Base-by-base conservation (phyloP, 805 yeast genomes). In the Candida rishiriensis region DNA sequence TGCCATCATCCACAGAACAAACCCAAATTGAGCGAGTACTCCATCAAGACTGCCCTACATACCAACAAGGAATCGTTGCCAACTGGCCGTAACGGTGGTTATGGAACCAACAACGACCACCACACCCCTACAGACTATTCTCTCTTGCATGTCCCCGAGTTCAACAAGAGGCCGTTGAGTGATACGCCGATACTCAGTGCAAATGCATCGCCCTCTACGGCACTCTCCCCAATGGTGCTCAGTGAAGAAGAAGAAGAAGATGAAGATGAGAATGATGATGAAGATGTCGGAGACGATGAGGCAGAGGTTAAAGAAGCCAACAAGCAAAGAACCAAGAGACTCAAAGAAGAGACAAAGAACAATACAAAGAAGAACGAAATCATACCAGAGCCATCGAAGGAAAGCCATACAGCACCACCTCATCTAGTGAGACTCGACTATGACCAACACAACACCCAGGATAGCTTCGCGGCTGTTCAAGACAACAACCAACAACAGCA, bases 101-200 rank as follows among this genome's bases (percentile, higher is more conserved):
- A 35, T 30, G 33, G 14, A 12, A n/a, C 30, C 6, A 10, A 9
- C 9, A 12, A 9, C 14, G 6, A 30, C 14, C 5, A 30, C 7
- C 10, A 8, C 15, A 16, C 28, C 50, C 13, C 49, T 51, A 8
- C 39, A n/a, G 12, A 18, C 11, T 29, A 10, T 34, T 14, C 28
- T 10, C n/a, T 29, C 9, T 15, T 39, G 16, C 29, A 32, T 2
- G 60, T 73, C 36, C 85, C 86, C 0, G 79, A 69, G 44, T 85
- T 85, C 64, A 80, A 83, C 57, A 81, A 78, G 60, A 68, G 89
- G 38, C 93, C 93, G 0, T 65, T 80, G 42, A 81, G 83, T 36
- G 93, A 85, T 56, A 85, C 93, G 0, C 93, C 93, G 0, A 72
- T 81, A 1, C 75, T 74, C 10, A 79, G 85, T 29, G 68, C 71